Base-by-base conservation (phyloP, 1,284 basidiomycete species). In the Cryptococcus wingfieldii region DNA sequence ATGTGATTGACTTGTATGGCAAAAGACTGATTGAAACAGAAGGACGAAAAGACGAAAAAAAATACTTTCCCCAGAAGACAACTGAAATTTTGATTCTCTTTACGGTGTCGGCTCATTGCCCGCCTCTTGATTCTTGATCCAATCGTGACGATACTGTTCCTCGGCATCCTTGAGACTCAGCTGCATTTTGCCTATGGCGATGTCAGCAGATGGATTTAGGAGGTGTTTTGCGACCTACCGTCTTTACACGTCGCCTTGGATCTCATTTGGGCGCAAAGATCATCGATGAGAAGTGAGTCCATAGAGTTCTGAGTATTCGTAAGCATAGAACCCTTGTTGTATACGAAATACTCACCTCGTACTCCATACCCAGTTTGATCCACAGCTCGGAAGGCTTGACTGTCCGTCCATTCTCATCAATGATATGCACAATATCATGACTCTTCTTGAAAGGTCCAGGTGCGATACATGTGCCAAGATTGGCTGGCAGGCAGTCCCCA, bases 191-290 rank as follows among this genome's bases (percentile, higher is more conserved):
- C 27, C 27, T 39, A 10, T 37, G n/a, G 3, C 18, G n/a, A 39
- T 27, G 13, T 28, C 16, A 23, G 38, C 31, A 34, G 10, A 2
- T 6, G 31, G 6, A 34, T 10, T 10, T 2, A 10, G 4, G 7
- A 34, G 10, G 10, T 34, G 10, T 10, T 23, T 34, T 6, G 31
- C 10, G 37, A 64, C 70, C 60, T 51, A 66, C 75, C 66, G 54
- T 74, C 76, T 51, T 64, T 67, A 50, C 72, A 75, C 3, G 67
- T 71, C 13, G 75, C 76, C 55, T 77, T 77, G 9, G 56, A 38
- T 51, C 66, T 61, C 69, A 77, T 75, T 58, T 70, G 66, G 49
- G 72, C 70, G 55, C 76, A 77, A 41, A 77, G 64, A 55, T 77
- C 76, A 52, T 77, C 76, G 46, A 77, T 70, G 37, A 76, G 55